Evolutionary conservation across 2,329 filamentous ascomycete genomes (phyloP), one percentile per base, ranked within the genome.

Genomic region (Talaromyces amestolkiae): DNA sequence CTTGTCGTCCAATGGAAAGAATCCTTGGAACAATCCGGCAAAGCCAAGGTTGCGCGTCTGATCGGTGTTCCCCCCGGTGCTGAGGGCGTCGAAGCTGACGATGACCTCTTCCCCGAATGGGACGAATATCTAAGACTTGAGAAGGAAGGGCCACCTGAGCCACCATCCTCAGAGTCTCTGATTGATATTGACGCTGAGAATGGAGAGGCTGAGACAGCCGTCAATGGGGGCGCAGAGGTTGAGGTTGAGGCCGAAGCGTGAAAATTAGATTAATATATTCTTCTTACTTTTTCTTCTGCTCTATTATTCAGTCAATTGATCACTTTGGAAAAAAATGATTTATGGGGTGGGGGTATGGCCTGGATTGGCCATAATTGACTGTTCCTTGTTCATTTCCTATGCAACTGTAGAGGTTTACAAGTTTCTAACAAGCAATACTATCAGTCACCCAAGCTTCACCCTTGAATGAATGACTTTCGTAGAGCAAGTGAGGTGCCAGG

Each of bases 91-190:
- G 68, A 70, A 15, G 81, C 82, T 7, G 85, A 87, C 67, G 90
- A 90, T 47, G 93, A 96, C 2, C 85, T 99, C 71, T 99, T 99
- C 81, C 94, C 94, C 0, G 92, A 97, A 73, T 99, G 95, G 95
- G 91, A 97, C 4, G 90, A 95, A 78, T 97, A 92, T 83, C 76
- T 98, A 71, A 85, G 86, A 73, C 76, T 97, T 68, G 95, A 98
- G 81, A 86, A 85, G 66, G 89, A 93, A 71, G 90, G 91, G 3
- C 75, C 79, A 69, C 65, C 78, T 69, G 68, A 81, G 73, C 72
- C 74, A 65, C 70, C 76, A 67, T 72, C 74, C 22, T 75, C 77
- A 51, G 75, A 74, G 61, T 76, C 77, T 64, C 69, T 82, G 68
- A 79, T 82, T 66, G 78, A 82, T 68, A 70, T 81, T 58, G 71